phyloP scores from a whole-genome alignment of 2,329 filamentous ascomycete species.

The Aspergillus aculeatinus region DNA sequence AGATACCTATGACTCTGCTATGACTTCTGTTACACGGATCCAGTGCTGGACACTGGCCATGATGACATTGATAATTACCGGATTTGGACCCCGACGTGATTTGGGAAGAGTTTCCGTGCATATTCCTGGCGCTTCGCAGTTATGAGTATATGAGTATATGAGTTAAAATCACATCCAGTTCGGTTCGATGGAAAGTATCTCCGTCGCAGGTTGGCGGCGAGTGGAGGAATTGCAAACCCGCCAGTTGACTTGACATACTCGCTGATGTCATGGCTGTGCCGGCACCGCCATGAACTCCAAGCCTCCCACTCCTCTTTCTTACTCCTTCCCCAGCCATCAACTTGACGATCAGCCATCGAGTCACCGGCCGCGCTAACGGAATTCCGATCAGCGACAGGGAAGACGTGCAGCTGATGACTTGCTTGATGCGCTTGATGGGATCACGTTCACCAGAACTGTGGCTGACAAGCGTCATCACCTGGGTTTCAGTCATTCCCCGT shows the following conservation, averaged over 20 bases:
- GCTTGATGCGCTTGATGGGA: not conserved
- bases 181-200: not conserved
- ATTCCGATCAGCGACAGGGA: not conserved
- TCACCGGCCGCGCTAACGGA: conserved; percentile 1
- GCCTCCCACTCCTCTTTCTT: not conserved
- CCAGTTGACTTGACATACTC: not conserved
- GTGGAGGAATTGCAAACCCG: not conserved
- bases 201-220: no score
- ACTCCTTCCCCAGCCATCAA: not conserved
- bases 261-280: conserved; percentile 2
- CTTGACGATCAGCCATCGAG: not conserved
- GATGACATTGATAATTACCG: not conserved
- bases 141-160: no score
- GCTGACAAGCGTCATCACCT: not conserved
- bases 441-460: conserved; percentile 1
- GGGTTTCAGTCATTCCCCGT: not conserved
- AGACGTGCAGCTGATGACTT: not conserved
- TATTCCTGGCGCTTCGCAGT: no score
- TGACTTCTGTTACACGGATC: not conserved
- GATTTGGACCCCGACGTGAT: not conserved
- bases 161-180: not conserved
- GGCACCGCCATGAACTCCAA: not conserved
- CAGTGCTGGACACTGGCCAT: not conserved
- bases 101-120: not conserved
- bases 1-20: not conserved